These are phyloP conservation scores for Spatholobus suberectus DNA, from an alignment of 306 rosid species.

Conservation along the genomic window DNA sequence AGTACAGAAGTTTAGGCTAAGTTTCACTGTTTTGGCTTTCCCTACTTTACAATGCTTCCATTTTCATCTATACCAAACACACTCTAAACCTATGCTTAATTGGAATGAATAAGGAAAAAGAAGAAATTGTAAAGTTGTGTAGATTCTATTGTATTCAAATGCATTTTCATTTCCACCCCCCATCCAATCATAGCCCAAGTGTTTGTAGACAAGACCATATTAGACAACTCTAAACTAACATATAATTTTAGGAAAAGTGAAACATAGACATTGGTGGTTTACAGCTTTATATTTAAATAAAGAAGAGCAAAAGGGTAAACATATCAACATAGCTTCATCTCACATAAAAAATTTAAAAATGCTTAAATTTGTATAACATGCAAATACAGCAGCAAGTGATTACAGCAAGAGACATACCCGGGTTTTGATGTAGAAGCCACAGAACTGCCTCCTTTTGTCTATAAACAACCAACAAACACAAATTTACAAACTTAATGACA, in stretches of 20 bases:
- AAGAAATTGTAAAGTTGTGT: background rate
- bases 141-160: background rate
- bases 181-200: background rate
- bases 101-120: background rate
- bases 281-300: background rate
- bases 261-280: background rate
- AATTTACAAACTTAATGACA: slow-evolving; percentile 26
- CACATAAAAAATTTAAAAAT: background rate
- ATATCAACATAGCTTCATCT: background rate
- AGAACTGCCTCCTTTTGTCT: slow-evolving; percentile 44
- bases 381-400: slow-evolving; percentile 7
- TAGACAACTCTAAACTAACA: background rate
- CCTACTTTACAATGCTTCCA: background rate
- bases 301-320: background rate
- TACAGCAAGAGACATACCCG: slow-evolving; percentile 40
- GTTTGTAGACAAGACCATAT: background rate
- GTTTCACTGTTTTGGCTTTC: background rate
- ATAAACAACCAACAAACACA: slow-evolving; percentile 34
- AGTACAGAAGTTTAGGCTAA: background rate
- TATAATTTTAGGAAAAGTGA: background rate
- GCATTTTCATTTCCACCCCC: background rate
- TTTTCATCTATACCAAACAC: slow-evolving; percentile 3
- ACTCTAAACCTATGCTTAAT: background rate
- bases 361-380: background rate
- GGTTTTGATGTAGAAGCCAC: slow-evolving; percentile 48